These are phyloP conservation scores for Botryotinia globosa DNA, from an alignment of 2,329 filamentous ascomycete species.

Conservation along the genomic window DNA sequence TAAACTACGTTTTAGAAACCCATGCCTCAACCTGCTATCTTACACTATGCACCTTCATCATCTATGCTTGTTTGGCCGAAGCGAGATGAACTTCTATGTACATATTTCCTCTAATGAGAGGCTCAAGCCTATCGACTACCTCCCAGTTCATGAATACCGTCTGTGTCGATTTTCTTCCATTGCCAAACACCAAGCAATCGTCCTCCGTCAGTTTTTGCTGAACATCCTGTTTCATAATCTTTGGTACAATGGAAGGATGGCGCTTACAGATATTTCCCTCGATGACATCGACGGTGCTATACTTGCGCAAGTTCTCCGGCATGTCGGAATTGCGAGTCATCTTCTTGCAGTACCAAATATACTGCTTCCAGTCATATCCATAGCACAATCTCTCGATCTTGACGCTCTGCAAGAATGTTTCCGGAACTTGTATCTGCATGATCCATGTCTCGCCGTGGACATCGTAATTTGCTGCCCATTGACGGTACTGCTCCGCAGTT, in stretches of 20 bases:
- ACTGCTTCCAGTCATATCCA: not conserved
- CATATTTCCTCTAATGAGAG: not conserved
- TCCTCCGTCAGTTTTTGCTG: not conserved
- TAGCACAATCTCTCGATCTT: not conserved
- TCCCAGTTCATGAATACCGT: not conserved
- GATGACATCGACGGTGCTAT: not conserved
- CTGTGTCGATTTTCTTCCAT: not conserved
- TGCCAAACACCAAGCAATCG: not conserved
- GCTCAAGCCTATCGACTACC: not conserved
- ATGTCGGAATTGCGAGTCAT: not conserved
- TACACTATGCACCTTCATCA: not conserved
- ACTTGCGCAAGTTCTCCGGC: not conserved
- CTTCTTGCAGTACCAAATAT: not conserved
- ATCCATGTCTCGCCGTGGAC: not conserved
- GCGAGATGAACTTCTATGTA: not conserved
- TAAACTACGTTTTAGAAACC: not conserved
- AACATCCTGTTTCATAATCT: not conserved
- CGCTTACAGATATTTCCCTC: not conserved
- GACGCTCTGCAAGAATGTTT: not conserved
- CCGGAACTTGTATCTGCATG: not conserved
- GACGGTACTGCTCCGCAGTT: not conserved
- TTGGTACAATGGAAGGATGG: not conserved
- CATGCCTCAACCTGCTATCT: not conserved
- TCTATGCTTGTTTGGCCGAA: not conserved
- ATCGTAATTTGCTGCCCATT: not conserved